phyloP scores from a whole-genome alignment of 2,329 filamentous ascomycete genomes.

The Chrysosporium keratinophilum region DNA sequence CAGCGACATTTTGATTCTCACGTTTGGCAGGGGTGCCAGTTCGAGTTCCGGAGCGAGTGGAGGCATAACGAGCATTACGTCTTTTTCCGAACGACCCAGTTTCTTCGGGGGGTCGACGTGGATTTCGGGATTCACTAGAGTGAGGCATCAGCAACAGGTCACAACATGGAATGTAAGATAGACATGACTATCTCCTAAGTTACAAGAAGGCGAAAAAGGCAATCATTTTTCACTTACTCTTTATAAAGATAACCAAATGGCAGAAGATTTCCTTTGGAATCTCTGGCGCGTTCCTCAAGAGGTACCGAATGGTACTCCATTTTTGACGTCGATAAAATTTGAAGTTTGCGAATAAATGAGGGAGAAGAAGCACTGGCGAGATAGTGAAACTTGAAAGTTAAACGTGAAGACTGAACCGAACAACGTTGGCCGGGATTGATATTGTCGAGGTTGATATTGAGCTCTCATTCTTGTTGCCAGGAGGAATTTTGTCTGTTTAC shows the following conservation, averaged over 20 bases:
- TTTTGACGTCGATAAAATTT: neutral
- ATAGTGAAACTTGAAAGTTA: neutral
- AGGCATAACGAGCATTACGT: slow-evolving; percentile 37
- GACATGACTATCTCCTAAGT: neutral
- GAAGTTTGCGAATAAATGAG: neutral
- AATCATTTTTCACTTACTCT: slow-evolving; percentile 39
- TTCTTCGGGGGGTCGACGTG: slow-evolving; percentile 47
- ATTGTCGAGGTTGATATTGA: neutral
- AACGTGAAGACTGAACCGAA: neutral
- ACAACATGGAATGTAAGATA: neutral
- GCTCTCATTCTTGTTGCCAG: neutral
- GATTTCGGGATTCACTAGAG: slow-evolving; percentile 38
- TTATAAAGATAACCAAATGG: slow-evolving; percentile 56
- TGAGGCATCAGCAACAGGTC: neutral
- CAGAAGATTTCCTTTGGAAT: slow-evolving; percentile 48
- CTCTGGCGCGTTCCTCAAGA: slow-evolving; percentile 50
- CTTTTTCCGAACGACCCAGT: slow-evolving; percentile 52
- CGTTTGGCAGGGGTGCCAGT: slow-evolving; percentile 49
- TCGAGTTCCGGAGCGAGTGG: slow-evolving; percentile 43
- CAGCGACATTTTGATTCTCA: slow-evolving; percentile 44
- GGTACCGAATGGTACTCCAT: slow-evolving; percentile 60
- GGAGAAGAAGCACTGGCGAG: neutral
- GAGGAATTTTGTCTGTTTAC: neutral
- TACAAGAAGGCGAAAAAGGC: neutral
- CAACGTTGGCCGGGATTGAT: neutral